Conservation (phyloP, 768 basidiomycete genomes). For the Rhodocollybia butyracea region DNA sequence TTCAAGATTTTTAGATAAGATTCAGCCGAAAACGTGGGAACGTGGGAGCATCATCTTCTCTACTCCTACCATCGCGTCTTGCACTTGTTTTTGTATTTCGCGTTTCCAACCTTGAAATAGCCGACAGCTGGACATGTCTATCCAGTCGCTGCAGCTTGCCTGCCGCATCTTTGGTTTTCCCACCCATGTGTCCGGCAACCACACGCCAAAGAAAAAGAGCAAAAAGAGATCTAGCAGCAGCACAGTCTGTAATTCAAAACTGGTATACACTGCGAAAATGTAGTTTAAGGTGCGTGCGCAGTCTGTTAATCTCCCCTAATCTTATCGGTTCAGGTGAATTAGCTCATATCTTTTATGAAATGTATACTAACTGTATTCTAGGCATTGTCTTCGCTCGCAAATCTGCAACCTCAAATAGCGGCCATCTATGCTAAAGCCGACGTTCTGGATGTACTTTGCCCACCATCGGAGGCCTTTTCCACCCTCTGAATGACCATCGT, state of each 20-base stretch:
- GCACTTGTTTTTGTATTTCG: too few species aligned
- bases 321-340: constrained; percentile 80
- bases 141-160: too few species aligned
- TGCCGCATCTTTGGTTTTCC: too few species aligned
- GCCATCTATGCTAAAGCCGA: constrained; percentile 75
- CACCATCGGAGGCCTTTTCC: constrained; percentile 69
- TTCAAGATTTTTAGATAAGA: too few species aligned
- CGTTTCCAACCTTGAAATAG: too few species aligned
- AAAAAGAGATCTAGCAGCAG: neutral
- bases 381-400: constrained; percentile 86
- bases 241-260: neutral
- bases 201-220: constrained; percentile 11
- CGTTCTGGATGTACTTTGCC: constrained; percentile 76
- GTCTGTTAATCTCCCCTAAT: constrained; percentile 92
- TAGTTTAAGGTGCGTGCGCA: constrained; percentile 24
- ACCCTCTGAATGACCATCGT: constrained; percentile 63
- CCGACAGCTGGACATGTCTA: too few species aligned
- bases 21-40: too few species aligned
- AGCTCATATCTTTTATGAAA: neutral
- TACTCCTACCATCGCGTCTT: too few species aligned
- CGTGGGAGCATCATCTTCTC: too few species aligned
- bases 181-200: constrained; percentile 5
- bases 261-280: neutral
- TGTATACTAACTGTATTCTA: constrained; percentile 27
- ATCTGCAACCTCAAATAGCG: constrained; percentile 79